Conservation (phyloP, 2,329 filamentous ascomycete species). For the Tolypocladium album region DNA sequence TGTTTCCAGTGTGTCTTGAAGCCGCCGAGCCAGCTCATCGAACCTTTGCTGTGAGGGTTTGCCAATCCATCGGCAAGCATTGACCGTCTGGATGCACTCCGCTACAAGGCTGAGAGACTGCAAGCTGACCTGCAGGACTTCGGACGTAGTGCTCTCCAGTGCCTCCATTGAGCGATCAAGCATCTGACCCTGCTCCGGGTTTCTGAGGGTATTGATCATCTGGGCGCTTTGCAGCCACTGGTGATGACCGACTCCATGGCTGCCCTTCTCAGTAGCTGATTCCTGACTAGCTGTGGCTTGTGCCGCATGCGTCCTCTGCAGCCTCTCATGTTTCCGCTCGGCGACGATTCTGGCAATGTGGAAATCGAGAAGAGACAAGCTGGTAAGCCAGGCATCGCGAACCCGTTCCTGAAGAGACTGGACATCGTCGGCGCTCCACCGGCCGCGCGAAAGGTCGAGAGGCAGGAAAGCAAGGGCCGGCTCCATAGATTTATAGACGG, state of each 20-base stretch:
- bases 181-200: constrained; percentile 22
- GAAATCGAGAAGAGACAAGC: constrained; percentile 28
- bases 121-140: constrained; percentile 12
- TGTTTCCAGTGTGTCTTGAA: constrained; percentile 11
- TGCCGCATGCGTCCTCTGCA: background rate
- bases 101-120: constrained; percentile 12
- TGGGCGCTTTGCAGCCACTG: constrained; percentile 20
- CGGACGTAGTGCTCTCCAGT: constrained; percentile 17
- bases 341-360: constrained; percentile 22
- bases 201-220: constrained; percentile 24
- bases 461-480: constrained; percentile 31
- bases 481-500: constrained; percentile 23
- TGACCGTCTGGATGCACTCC: constrained; percentile 15
- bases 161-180: constrained; percentile 19
- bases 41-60: constrained; percentile 11
- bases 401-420: constrained; percentile 22
- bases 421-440: constrained; percentile 34
- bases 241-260: constrained; percentile 8
- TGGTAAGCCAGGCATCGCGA: constrained; percentile 21
- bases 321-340: constrained; percentile 9
- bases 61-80: constrained; percentile 18
- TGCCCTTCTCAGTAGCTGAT: constrained; percentile 2
- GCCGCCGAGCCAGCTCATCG: constrained; percentile 6
- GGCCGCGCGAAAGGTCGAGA: constrained; percentile 32
- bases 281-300: background rate